phyloP scores from a whole-genome alignment of 257 asterid genomes.

The Salvia rosmarinus region DNA sequence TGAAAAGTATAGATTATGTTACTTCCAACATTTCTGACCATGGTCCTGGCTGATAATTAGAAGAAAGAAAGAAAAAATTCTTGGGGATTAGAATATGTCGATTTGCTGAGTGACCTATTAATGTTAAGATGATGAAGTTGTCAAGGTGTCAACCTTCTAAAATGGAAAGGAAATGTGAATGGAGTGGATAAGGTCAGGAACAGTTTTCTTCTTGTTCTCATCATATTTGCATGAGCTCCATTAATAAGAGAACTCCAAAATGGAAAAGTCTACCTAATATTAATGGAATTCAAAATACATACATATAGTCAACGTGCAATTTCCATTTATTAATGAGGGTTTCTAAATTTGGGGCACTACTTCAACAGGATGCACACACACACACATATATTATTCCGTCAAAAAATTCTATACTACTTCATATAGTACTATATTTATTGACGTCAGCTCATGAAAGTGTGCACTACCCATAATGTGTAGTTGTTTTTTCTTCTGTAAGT shows the following conservation, averaged over 20 bases:
- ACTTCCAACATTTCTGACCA: too few species aligned
- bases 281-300: not conserved
- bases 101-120: not conserved
- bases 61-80: not conserved
- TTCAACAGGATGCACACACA: not conserved
- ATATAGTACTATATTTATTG: too few species aligned
- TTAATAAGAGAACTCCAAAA: not conserved
- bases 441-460: too few species aligned
- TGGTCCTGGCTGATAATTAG: too few species aligned
- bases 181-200: not conserved
- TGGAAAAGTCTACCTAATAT: not conserved
- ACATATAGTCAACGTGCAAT: not conserved
- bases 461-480: too few species aligned
- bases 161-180: constrained; percentile 3
- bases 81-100: not conserved
- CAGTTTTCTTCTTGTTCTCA: not conserved
- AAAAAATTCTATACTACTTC: not conserved
- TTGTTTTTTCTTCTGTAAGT: too few species aligned
- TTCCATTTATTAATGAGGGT: not conserved
- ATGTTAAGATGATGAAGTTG: not conserved
- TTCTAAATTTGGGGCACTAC: not conserved
- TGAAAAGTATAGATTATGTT: too few species aligned
- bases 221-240: constrained; percentile 1
- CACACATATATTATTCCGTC: not conserved
- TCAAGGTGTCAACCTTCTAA: not conserved